Evolutionary conservation across 2,329 filamentous ascomycete genomes (phyloP).

Genomic region (Colletotrichum sp.): DNA sequence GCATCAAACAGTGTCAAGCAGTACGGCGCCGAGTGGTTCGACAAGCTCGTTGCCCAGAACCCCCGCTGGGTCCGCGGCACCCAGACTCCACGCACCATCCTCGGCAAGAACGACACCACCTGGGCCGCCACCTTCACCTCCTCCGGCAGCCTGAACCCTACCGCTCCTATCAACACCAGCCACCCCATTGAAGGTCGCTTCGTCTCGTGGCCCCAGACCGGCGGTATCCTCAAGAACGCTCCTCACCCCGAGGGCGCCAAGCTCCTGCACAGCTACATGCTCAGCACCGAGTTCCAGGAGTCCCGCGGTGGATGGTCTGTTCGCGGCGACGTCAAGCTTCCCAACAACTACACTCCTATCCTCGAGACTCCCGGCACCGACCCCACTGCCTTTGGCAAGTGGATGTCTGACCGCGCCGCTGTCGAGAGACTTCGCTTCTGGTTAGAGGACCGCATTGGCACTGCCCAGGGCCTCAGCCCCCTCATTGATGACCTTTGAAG

Average conservation of each 20-base stretch:
- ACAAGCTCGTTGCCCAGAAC: slow-evolving; percentile 51
- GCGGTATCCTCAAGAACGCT: slow-evolving; percentile 51
- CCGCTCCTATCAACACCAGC: slow-evolving; percentile 25
- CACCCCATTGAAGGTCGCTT: slow-evolving; percentile 43
- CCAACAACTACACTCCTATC: slow-evolving; percentile 31
- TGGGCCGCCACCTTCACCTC: slow-evolving; percentile 39
- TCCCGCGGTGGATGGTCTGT: slow-evolving; percentile 34
- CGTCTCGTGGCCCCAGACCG: slow-evolving; percentile 53
- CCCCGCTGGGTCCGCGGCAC: slow-evolving; percentile 59
- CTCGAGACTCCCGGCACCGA: slow-evolving; percentile 37
- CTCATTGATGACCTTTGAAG: slow-evolving; percentile 18
- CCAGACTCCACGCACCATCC: slow-evolving; percentile 42
- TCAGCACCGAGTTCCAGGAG: slow-evolving; percentile 45
- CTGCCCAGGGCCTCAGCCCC: slow-evolving; percentile 45
- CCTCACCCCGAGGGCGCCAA: slow-evolving; percentile 56
- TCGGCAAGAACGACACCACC: slow-evolving; percentile 31
- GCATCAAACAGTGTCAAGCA: slow-evolving; percentile 33
- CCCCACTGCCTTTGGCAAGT: slow-evolving; percentile 40
- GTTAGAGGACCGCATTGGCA: slow-evolving; percentile 46
- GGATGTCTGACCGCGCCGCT: slow-evolving; percentile 43
- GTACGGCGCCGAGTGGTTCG: slow-evolving; percentile 51
- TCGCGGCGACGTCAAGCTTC: slow-evolving; percentile 35
- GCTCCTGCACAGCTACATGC: slow-evolving; percentile 51
- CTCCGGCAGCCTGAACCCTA: slow-evolving; percentile 19
- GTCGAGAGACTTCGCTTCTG: slow-evolving; percentile 47